Base-by-base conservation (phyloP, 163 green algal species). In the Chlorella variabilis region DNA sequence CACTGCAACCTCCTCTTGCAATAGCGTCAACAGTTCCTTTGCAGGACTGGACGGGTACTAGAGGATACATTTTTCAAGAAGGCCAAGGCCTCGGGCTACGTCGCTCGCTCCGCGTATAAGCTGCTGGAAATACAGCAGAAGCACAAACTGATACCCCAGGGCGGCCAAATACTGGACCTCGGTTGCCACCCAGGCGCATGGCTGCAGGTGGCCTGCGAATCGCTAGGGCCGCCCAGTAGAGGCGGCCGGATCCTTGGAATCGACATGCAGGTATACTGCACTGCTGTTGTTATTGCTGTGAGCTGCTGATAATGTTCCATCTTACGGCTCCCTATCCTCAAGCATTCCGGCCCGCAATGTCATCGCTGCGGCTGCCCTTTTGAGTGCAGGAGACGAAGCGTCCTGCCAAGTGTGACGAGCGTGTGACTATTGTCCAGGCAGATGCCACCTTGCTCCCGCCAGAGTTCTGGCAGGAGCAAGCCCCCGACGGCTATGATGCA, bases 101-200 rank as follows among this genome's bases (percentile, higher is more conserved):
- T 96, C 5, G 92, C 92, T 1, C 75, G 93, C 1, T 91, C 90
- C 17, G 93, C 94, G 0, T 98, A 91, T 80, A 98, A 97, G 87
- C 89, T 98, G 20, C 78, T 91, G 51, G 93, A 98, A 76, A 93
- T 98, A 7, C 94, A 98, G 70, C 74, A 93, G 20, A 95, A 95
- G 77, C 90, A 96, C 83, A 93, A 91, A 11, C 42, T 98, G 25
- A 96, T 98, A 7, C 87, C 82, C 36, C 86, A 58, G 58, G 94
- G 94, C 2, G 80, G 77, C 56, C 78, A 75, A 13, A 88, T 98
- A 3, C 75, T 98, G n/a, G 95, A 98, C 81, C 84, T 98, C 25
- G 95, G 95, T 0, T 97, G 94, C 80, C 87, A 88, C 34, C 95
- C 95, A 27, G 95, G 95, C 2, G 93, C 93, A 7, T 90, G 75